Evolutionary conservation across 2,329 filamentous ascomycete genomes (phyloP), one percentile per base, ranked within the genome.

Genomic region (Sphaerulina musiva): DNA sequence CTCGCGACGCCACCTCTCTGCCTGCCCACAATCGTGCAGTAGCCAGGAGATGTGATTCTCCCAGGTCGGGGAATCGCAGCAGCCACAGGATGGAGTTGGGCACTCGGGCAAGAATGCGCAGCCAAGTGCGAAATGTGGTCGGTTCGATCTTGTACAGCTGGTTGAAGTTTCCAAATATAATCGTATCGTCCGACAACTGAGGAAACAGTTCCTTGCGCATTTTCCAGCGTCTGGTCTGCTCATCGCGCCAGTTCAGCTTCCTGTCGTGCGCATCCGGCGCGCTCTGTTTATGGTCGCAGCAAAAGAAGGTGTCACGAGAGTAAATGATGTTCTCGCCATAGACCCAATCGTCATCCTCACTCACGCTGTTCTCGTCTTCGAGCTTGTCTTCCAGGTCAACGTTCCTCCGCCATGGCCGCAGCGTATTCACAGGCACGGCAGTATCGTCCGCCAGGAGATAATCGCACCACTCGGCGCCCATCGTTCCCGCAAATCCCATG

Each of bases 141-240:
- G 93, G 93, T 63, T 98, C 93, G 72, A 98, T 97, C 90, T 98
- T 98, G 75, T 98, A 98, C 32, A 98, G 77, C 70, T 98, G 93
- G 68, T 98, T 98, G 73, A 98, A 98, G 71, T 98, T 98, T 6
- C 89, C 93, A 55, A 98, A 79, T 64, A 98, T 96, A 64, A 98
- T 84, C 17, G 83, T 81, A 68, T 95, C 85, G 64, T 97, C 87
- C 2, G 83, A 76, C 10, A 98, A 76, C 14, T 80, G 78, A 0
- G 93, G 93, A 65, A 98, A 98, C 39, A 98, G 73, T 64, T 95
- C 84, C 67, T 91, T 95, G 31, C 93, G 85, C 90, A 97, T 95
- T 61, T 81, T 79, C 92, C 93, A 97, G 59, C 93, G 80, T 54
- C 86, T 80, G 20, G 74, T 73, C 69, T 92, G 87, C 71, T 97